Evolutionary conservation across 768 basidiomycete species (phyloP).

Genomic region (Tylopilus cervinicoccineus): DNA sequence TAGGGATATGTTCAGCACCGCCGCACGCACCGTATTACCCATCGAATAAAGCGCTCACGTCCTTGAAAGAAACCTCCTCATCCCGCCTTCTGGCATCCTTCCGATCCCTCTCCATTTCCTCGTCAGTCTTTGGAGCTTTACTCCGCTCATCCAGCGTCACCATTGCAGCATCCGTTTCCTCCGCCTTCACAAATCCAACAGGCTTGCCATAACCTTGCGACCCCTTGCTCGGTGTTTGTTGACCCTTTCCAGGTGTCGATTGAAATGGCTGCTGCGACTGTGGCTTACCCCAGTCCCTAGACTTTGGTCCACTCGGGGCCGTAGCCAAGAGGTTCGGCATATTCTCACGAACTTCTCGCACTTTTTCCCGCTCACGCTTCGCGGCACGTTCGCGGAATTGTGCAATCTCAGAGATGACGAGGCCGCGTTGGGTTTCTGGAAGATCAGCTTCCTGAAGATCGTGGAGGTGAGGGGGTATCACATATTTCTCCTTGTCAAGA

Average conservation of each 20-base stretch:
- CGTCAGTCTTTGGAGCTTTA: slow-evolving; percentile 67
- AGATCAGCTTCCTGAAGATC: slow-evolving; percentile 96
- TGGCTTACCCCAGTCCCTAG: slow-evolving; percentile 73
- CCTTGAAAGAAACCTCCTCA: slow-evolving; percentile 81
- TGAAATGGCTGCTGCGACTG: slow-evolving; percentile 35
- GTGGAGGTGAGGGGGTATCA: slow-evolving; percentile 93
- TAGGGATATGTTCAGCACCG: background rate
- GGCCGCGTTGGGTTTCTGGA: slow-evolving; percentile 87
- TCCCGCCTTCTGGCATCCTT: slow-evolving; percentile 72
- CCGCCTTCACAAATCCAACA: slow-evolving; percentile 77
- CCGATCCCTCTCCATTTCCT: slow-evolving; percentile 81
- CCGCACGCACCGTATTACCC: background rate
- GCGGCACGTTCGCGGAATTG: slow-evolving; percentile 93
- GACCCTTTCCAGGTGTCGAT: slow-evolving; percentile 34
- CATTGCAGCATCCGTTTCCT: slow-evolving; percentile 40
- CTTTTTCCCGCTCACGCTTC: slow-evolving; percentile 88
- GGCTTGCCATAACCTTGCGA: slow-evolving; percentile 78
- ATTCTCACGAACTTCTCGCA: slow-evolving; percentile 67
- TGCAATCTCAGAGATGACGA: slow-evolving; percentile 94
- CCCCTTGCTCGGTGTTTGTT: slow-evolving; percentile 58
- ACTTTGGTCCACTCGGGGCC: slow-evolving; percentile 77
- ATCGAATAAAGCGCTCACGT: slow-evolving; percentile 50
- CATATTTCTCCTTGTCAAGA: slow-evolving; percentile 80
- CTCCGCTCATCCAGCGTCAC: slow-evolving; percentile 34
- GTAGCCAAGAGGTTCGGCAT: slow-evolving; percentile 43